phyloP scores from a whole-genome alignment of 169 alveolate genomes.

The Plasmodium cynomolgi region DNA sequence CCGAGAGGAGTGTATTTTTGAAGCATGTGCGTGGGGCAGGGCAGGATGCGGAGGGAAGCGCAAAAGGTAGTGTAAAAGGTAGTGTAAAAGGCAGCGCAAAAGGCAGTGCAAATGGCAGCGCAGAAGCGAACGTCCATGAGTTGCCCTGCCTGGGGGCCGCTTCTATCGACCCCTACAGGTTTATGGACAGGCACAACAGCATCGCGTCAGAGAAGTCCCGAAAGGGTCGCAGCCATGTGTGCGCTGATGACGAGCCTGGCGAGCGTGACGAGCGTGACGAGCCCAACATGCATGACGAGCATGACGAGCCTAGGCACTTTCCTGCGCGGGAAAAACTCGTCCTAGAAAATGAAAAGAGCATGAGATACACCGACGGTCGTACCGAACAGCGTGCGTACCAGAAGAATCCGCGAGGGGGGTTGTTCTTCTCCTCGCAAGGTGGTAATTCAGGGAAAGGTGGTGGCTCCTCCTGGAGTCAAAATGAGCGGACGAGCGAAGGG shows the following conservation, averaged over 20 bases:
- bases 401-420: neutral
- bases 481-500: neutral
- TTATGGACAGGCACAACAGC: neutral
- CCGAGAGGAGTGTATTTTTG: neutral
- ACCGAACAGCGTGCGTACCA: neutral
- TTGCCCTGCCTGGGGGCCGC: neutral
- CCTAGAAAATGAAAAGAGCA: neutral
- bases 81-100: neutral
- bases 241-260: neutral
- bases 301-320: neutral
- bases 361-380: neutral
- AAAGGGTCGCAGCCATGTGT: neutral
- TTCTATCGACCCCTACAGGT: neutral
- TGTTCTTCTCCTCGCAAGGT: neutral
- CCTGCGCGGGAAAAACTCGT: neutral
- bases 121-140: neutral
- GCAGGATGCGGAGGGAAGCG: neutral
- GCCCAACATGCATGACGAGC: no score
- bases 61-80: neutral
- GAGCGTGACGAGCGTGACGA: no score
- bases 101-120: neutral
- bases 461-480: neutral
- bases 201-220: neutral
- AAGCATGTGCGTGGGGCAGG: neutral
- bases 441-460: neutral